These are phyloP conservation scores for Flagelloscypha sp. DNA, from an alignment of 768 basidiomycete species.

Conservation along the genomic window DNA sequence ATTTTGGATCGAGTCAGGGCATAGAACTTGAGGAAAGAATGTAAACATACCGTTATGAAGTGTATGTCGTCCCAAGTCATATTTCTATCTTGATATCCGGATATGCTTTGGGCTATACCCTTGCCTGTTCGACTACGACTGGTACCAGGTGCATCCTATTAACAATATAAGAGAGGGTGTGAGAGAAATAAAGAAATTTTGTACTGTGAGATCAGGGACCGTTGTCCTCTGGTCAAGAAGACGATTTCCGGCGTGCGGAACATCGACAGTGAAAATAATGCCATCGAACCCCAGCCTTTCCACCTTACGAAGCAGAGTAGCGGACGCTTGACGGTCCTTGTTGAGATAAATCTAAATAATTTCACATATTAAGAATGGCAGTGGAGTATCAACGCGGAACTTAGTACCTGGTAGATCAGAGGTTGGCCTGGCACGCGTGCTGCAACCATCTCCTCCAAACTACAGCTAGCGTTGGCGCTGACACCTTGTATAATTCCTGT, in stretches of 20 bases:
- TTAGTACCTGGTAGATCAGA: slow-evolving; percentile 39
- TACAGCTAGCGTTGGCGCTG: slow-evolving; percentile 38
- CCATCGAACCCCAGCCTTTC: slow-evolving; percentile 47
- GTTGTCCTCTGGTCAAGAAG: no score
- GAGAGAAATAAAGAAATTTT: no score
- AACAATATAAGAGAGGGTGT: no score
- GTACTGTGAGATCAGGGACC: no score
- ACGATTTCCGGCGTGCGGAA: slow-evolving; percentile 46
- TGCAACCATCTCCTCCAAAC: slow-evolving; percentile 34
- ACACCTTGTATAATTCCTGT: slow-evolving; percentile 50
- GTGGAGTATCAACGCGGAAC: not conserved
- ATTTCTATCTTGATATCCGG: no score
- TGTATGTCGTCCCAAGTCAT: no score
- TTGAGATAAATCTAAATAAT: slow-evolving; percentile 48
- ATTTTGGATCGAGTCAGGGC: no score
- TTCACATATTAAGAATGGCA: not conserved
- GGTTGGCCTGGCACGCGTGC: slow-evolving; percentile 33
- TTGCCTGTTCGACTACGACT: no score
- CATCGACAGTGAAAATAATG: slow-evolving; percentile 60
- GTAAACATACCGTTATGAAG: no score
- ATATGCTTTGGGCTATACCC: no score
- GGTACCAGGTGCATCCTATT: no score
- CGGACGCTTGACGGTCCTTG: slow-evolving; percentile 38
- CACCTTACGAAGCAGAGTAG: slow-evolving; percentile 39
- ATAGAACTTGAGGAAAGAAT: no score